Evolutionary conservation across 352 stramenopile genomes (phyloP).

Genomic region (Phytophthora multivora): DNA sequence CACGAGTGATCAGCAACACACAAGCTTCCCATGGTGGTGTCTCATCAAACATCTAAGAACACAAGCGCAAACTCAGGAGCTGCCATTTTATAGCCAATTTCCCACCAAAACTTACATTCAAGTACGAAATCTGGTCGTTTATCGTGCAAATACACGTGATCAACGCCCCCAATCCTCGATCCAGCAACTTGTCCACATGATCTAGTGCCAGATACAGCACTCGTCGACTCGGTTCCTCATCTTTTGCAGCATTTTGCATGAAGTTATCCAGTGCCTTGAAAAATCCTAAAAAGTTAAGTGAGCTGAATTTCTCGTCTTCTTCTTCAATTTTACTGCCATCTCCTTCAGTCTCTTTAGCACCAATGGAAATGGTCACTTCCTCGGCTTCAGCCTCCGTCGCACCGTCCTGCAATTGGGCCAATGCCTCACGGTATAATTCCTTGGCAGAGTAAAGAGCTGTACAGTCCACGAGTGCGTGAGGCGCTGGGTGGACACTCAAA

Average conservation of each 20-base stretch:
- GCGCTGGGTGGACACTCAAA: slow-evolving; percentile 35
- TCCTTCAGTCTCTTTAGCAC: slow-evolving; percentile 3
- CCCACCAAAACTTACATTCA: slow-evolving; percentile 42
- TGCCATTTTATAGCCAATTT: neutral
- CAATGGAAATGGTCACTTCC: slow-evolving; percentile 14
- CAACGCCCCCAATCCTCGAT: slow-evolving; percentile 55
- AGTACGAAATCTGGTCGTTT: slow-evolving; percentile 66
- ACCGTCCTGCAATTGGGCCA: slow-evolving; percentile 61
- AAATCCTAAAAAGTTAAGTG: slow-evolving; percentile 76
- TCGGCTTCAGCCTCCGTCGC: slow-evolving; percentile 4
- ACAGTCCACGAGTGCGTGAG: slow-evolving; percentile 72
- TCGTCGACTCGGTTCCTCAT: slow-evolving; percentile 2
- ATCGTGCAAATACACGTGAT: slow-evolving; percentile 73
- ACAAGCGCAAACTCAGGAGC: neutral
- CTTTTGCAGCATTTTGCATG: slow-evolving; percentile 33
- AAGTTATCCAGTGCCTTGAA: slow-evolving; percentile 64
- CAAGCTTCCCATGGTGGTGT: slow-evolving; percentile 55
- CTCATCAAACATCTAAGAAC: slow-evolving; percentile 50
- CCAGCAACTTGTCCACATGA: slow-evolving; percentile 69
- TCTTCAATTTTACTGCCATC: slow-evolving; percentile 2
- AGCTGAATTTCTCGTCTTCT: slow-evolving; percentile 44
- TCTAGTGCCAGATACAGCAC: slow-evolving; percentile 72
- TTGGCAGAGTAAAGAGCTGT: slow-evolving; percentile 65
- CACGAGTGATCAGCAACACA: slow-evolving; percentile 69
- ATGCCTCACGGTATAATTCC: slow-evolving; percentile 75